Evolutionary conservation across 2,329 filamentous ascomycete species (phyloP), one percentile per base, ranked within the genome.

Genomic region (Thelonectria olida): DNA sequence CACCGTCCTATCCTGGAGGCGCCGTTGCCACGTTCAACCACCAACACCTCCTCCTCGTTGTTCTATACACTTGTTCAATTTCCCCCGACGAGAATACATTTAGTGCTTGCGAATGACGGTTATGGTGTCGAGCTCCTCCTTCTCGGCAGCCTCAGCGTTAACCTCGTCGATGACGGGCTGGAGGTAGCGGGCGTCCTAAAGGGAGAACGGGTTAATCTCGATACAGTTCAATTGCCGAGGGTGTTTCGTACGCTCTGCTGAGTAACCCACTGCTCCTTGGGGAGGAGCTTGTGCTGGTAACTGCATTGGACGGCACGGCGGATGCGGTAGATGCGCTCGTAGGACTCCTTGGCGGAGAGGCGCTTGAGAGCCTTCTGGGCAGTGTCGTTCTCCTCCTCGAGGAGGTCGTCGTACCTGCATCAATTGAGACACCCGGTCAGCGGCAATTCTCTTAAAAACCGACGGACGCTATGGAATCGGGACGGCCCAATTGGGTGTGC

Each of bases 251-350:
- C 83, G 71, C 85, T 81, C 73, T 84, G 80, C 69, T 81, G 70
- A 79, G 85, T 87, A 70, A 84, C 87, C 86, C 85, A 88, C 75
- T 88, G 77, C 31, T 82, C 75, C 81, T 85, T 85, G 76, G 88
- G 85, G 57, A 90, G 83, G 64, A 90, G 80, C 81, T 88, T 88
- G 79, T 90, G 88, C 73, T 83, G 78, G 75, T 87, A 79, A 73
- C 84, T 87, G 79, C 82, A 83, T 83, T 99, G 96, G 82, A 96
- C 90, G 74, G 96, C 95, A 82, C 96, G 90, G 83, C 96, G 92
- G 81, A 99, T 88, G 76, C 96, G 94, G 90, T 93, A 99, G 79
- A 98, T 89, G 79, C 96, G 95, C 84, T 99, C 96, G 84, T 98
- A 98, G 74, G 90, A 87, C 78, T 96, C 92, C 85, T 96, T 92